A percentile compares a stretch with the other conserved stretches of the same genome.
phyloP scores from a whole-genome alignment of 1,284 basidiomycete genomes.

The Xerocomus minutiporus region DNA sequence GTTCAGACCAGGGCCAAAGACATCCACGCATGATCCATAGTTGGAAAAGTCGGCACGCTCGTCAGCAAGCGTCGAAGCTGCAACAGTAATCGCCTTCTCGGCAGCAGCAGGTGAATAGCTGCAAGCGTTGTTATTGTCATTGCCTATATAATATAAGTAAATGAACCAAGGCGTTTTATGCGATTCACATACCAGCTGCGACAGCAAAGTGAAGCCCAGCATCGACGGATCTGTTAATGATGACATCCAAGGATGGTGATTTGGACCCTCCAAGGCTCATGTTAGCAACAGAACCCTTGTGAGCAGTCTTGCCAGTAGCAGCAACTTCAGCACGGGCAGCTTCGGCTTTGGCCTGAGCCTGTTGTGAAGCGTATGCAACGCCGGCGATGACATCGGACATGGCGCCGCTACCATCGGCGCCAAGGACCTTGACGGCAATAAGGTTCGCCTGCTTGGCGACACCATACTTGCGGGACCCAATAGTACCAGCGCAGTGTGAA shows the following conservation, averaged over 20 bases:
- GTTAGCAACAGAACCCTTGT: constrained; percentile 96
- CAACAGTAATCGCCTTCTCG: constrained; percentile 79
- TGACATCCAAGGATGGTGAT: constrained; percentile 80
- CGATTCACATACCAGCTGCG: constrained; percentile 72
- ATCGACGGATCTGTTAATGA: constrained; percentile 83
- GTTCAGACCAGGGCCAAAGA: constrained; percentile 81
- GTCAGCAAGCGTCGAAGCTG: constrained; percentile 76
- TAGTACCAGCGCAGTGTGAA: constrained; percentile 83
- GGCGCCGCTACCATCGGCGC: constrained; percentile 88
- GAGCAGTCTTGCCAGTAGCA: constrained; percentile 61
- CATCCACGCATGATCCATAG: constrained; percentile 73
- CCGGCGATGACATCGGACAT: constrained; percentile 94
- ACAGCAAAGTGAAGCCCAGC: constrained; percentile 91
- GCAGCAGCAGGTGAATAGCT: constrained; percentile 78
- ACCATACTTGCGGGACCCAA: constrained; percentile 79
- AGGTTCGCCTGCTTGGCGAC: constrained; percentile 93
- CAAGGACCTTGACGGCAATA: constrained; percentile 96
- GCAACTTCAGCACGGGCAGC: constrained; percentile 62
- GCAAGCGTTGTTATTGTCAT: constrained; percentile 73
- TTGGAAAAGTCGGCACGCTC: constrained; percentile 89
- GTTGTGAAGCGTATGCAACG: constrained; percentile 77
- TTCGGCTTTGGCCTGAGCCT: constrained; percentile 54
- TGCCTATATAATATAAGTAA: constrained; percentile 36
- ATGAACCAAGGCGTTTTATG: not conserved
- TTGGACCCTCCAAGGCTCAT: constrained; percentile 98